phyloP scores from a whole-genome alignment of 225 moss, liverwort and hornwort genomes.

The Takakia lepidozioides region DNA sequence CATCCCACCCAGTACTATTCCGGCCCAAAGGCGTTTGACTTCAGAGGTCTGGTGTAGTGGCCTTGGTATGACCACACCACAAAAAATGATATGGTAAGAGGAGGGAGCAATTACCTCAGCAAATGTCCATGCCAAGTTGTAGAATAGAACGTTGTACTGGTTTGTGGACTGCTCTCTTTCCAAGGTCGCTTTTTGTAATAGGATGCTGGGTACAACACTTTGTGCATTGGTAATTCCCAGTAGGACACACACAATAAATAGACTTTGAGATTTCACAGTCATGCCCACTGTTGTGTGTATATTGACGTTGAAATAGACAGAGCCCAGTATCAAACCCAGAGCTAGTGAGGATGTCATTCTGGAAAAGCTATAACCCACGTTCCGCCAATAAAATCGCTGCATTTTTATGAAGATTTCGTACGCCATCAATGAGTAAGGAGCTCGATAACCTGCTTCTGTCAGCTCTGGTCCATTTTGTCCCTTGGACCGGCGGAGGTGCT shows the following conservation, averaged over 20 bases:
- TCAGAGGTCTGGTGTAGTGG: too few relatives aligned
- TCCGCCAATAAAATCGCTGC: slow-evolving; percentile 77
- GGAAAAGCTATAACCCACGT: slow-evolving; percentile 75
- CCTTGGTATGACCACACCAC: too few relatives aligned
- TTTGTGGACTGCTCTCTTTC: slow-evolving; percentile 37
- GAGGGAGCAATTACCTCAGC: slow-evolving; percentile 48
- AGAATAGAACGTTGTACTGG: slow-evolving; percentile 40
- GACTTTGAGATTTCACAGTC: slow-evolving; percentile 46
- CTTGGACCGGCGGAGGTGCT: slow-evolving; percentile 69
- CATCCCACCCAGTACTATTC: too few relatives aligned
- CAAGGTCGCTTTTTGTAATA: slow-evolving; percentile 12
- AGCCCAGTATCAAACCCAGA: slow-evolving; percentile 59
- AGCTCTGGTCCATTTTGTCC: slow-evolving; percentile 50
- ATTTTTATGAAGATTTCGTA: slow-evolving; percentile 28
- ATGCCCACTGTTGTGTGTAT: slow-evolving; percentile 34
- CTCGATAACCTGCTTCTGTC: slow-evolving; percentile 38
- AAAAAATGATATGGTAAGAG: too few relatives aligned
- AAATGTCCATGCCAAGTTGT: slow-evolving; percentile 47
- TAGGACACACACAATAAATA: slow-evolving; percentile 69
- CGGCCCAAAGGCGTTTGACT: too few relatives aligned
- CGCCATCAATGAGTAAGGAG: slow-evolving; percentile 31
- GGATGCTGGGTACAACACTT: slow-evolving; percentile 63
- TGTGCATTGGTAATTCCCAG: slow-evolving; percentile 61
- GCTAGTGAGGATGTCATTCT: slow-evolving; percentile 45
- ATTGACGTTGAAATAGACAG: slow-evolving; percentile 63